Conservation (phyloP, 2,329 filamentous ascomycete genomes). For the Aspergillus latus region DNA sequence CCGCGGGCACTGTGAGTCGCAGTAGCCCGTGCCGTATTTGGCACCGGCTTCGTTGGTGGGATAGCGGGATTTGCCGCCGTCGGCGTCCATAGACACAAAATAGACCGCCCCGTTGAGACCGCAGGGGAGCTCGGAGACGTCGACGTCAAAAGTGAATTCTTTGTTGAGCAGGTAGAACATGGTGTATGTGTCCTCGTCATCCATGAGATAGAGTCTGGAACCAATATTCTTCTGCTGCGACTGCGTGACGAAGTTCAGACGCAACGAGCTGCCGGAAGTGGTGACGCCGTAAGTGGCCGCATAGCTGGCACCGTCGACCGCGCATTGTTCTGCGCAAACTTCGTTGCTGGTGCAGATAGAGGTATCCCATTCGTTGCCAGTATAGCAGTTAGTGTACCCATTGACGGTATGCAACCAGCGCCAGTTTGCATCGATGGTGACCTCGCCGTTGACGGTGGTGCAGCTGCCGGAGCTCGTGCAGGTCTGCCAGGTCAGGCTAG, state of each 20-base stretch:
- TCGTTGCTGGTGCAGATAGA: slow-evolving; percentile 50
- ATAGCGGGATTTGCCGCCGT: slow-evolving; percentile 58
- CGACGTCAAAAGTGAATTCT: slow-evolving; percentile 72
- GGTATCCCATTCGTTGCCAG: slow-evolving; percentile 53
- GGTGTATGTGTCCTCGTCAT: slow-evolving; percentile 61
- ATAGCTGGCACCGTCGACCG: slow-evolving; percentile 59
- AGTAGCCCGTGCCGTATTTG: slow-evolving; percentile 63
- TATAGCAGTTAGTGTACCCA: slow-evolving; percentile 59
- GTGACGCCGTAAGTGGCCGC: slow-evolving; percentile 53
- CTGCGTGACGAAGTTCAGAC: slow-evolving; percentile 50
- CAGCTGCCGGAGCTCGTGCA: slow-evolving; percentile 54
- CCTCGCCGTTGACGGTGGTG: slow-evolving; percentile 50
- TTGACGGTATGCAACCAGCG: slow-evolving; percentile 55
- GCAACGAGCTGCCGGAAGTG: slow-evolving; percentile 50
- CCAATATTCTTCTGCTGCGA: slow-evolving; percentile 38
- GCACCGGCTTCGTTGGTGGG: slow-evolving; percentile 58
- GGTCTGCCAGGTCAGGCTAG: slow-evolving; percentile 51
- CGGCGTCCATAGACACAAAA: slow-evolving; percentile 60
- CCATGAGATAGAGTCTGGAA: slow-evolving; percentile 65
- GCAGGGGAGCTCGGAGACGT: slow-evolving; percentile 66
- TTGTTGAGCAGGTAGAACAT: slow-evolving; percentile 65
- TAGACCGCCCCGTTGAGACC: slow-evolving; percentile 72
- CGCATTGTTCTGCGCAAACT: slow-evolving; percentile 57
- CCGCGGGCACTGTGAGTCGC: slow-evolving; percentile 59
- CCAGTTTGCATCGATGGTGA: slow-evolving; percentile 60